Evolutionary conservation across 208 protist genomes (phyloP), one percentile per base, ranked within the genome.

Genomic region (Acanthamoeba sp.): DNA sequence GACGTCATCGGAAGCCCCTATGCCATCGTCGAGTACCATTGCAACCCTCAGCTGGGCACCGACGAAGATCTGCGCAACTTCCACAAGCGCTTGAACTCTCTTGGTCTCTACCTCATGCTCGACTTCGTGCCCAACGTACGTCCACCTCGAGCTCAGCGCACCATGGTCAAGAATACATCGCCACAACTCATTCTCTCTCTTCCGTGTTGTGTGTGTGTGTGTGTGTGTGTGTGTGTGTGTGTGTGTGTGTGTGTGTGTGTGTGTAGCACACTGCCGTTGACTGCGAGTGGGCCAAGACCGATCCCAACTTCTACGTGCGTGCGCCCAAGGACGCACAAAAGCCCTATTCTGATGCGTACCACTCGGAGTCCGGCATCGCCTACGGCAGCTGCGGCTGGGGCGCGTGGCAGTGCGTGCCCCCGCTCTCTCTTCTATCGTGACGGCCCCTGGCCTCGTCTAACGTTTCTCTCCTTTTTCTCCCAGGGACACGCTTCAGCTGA

Each of bases 1-100:
- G 97, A 98, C 87, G 95, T 98, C 62, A 98, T 98, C 82, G 97
- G 97, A 32, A 97, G 95, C 57, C 97, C 97, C 22, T 98, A 97
- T 91, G 96, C 96, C 16, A 94, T 98, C 22, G 93, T 90, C 0
- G 66, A 97, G 1, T 98, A 97, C 84, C 55, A 62, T 5, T 24
- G 71, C n/a, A 98, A 98, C 38, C 12, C 94, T 36, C 80, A 95
- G 32, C 32, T 98, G 27, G 96, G 96, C 5, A 64, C 52, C 4
- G 71, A 94, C n/a, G 22, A 32, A 29, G 97, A 96, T 71, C 29
- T 98, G n/a, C 4, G 64, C 4, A 14, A 36, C 20, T 88, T 98
- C 2, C 71, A 55, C 36, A 42, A 95, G 36, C 48, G 93, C 10
- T 84, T 98, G 1, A 95, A 98, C 89, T 14, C 36, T 0, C 95